Conservation (phyloP, 2,329 filamentous ascomycete species). For the Colletotrichum sp. region DNA sequence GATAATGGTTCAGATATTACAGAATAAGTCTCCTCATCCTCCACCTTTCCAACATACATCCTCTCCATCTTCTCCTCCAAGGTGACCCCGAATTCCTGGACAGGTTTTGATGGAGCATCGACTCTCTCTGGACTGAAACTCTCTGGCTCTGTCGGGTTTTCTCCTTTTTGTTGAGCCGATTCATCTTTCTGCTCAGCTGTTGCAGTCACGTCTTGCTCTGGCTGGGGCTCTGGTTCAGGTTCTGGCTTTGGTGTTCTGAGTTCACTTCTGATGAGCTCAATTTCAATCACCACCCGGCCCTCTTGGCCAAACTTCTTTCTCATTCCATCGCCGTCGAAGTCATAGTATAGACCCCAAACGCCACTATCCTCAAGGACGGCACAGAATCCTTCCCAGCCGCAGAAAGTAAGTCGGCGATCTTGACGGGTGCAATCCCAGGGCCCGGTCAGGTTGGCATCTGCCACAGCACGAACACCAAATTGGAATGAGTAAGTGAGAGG, state of each 20-base stretch:
- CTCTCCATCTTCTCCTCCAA: background rate
- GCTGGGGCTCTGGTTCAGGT: background rate
- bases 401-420: slow-evolving; percentile 53
- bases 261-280: slow-evolving; percentile 59
- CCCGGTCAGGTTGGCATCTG: slow-evolving; percentile 49
- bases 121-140: background rate
- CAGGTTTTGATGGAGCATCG: background rate
- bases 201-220: background rate
- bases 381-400: slow-evolving; percentile 55
- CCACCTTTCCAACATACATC: background rate
- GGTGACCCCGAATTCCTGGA: background rate
- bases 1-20: background rate
- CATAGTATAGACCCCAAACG: slow-evolving; percentile 54
- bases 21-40: background rate
- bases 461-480: slow-evolving; percentile 47
- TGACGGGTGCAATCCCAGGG: slow-evolving; percentile 58
- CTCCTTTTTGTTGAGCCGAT: background rate
- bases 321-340: slow-evolving; percentile 48
- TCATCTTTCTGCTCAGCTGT: background rate
- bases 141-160: background rate
- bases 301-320: slow-evolving; percentile 48
- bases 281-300: slow-evolving; percentile 53
- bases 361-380: slow-evolving; percentile 46
- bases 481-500: slow-evolving; percentile 49
- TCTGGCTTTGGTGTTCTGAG: slow-evolving; percentile 29